Percentiles rank a stretch among this genome's conserved stretches.
These are phyloP conservation scores for Physaria fendleri DNA, from an alignment of 345 rosid genomes.

Conservation along the genomic window DNA sequence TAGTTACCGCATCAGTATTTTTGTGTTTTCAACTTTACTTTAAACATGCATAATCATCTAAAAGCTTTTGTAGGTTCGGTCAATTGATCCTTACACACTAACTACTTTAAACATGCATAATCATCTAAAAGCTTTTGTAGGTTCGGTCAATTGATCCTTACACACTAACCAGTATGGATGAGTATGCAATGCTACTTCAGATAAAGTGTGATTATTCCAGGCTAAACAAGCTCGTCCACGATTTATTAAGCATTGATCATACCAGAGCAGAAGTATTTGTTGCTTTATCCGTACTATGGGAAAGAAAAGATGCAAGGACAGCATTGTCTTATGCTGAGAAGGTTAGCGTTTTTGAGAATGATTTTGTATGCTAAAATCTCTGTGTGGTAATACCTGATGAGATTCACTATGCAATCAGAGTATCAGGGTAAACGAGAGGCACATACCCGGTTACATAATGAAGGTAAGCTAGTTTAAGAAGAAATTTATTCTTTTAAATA, in stretches of 20 bases:
- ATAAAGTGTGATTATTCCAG: constrained; percentile 72
- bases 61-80: constrained; percentile 62
- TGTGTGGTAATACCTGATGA: constrained; percentile 23
- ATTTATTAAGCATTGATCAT: constrained; percentile 76
- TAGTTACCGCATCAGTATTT: constrained; percentile 5
- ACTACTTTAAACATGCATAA: not conserved
- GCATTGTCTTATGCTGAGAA: constrained; percentile 90
- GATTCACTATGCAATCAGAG: constrained; percentile 47
- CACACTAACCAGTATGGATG: constrained; percentile 84
- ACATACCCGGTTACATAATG: constrained; percentile 84
- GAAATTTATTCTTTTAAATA: not conserved
- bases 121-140: constrained; percentile 39
- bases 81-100: constrained; percentile 71
- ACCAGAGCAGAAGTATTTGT: constrained; percentile 88
- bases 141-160: constrained; percentile 91
- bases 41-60: not conserved
- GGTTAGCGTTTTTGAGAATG: constrained; percentile 45
- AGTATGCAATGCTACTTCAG: constrained; percentile 94
- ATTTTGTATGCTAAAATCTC: not conserved
- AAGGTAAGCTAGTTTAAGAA: constrained; percentile 47
- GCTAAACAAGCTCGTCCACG: constrained; percentile 87
- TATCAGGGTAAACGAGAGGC: constrained; percentile 87
- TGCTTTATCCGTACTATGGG: constrained; percentile 82
- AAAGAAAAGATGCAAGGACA: constrained; percentile 75
- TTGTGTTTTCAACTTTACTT: not conserved